Conservation (phyloP, 1,284 basidiomycete species). For the Wallemia ichthyophaga region DNA sequence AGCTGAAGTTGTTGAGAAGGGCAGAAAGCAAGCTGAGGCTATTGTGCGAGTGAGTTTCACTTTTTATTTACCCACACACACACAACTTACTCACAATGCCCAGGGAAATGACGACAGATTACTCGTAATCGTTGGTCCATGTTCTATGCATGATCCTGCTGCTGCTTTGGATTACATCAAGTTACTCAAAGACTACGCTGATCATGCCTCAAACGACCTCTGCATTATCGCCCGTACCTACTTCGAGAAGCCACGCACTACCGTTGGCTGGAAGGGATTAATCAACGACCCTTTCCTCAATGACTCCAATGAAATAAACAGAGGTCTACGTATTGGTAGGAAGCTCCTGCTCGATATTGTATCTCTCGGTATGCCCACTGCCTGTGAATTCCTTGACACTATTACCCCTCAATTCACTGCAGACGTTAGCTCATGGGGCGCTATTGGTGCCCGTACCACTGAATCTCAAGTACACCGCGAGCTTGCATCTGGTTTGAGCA, state of each 20-base stretch:
- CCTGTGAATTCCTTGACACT: conserved; percentile 71
- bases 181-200: conserved; percentile 29
- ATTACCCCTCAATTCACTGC: conserved; percentile 43
- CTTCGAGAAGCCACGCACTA: conserved; percentile 54
- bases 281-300: conserved; percentile 52
- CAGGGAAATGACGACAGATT: conserved; percentile 13
- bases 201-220: conserved; percentile 38
- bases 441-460: conserved; percentile 55
- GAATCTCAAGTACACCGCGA: conserved; percentile 80
- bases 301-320: conserved; percentile 87
- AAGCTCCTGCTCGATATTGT: conserved; percentile 71
- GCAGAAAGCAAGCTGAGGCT: neutral
- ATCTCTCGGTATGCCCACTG: conserved; percentile 62
- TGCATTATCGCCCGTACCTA: conserved; percentile 87
- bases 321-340: conserved; percentile 60
- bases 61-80: no score
- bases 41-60: neutral
- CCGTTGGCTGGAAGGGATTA: conserved; percentile 38
- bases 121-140: conserved; percentile 34
- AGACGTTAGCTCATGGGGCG: conserved; percentile 51
- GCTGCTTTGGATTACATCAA: conserved; percentile 74
- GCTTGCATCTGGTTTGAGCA: conserved; percentile 60
- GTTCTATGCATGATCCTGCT: conserved; percentile 70
- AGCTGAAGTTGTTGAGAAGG: neutral
- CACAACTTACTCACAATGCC: conserved; percentile 3